Conservation (phyloP, 2,329 filamentous ascomycete species). For the Aspergillus ibericus region DNA sequence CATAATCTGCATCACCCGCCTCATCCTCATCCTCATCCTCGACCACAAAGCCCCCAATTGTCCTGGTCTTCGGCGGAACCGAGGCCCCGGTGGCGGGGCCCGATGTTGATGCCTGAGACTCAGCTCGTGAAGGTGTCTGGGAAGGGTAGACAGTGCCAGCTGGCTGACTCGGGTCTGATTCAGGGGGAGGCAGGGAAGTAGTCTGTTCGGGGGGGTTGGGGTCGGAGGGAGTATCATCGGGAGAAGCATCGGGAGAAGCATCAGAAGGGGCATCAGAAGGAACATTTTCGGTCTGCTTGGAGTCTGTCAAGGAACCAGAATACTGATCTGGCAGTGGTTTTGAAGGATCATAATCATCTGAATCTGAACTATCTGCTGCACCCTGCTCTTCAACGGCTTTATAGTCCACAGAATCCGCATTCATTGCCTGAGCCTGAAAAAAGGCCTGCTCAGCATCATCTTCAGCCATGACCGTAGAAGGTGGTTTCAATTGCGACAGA, state of each 20-base stretch:
- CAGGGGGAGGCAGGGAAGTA: conserved; percentile 21
- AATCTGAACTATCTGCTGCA: conserved; percentile 56
- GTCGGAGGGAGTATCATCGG: conserved; percentile 25
- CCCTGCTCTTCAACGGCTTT: conserved; percentile 54
- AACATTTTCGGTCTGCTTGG: conserved; percentile 32
- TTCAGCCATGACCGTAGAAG: conserved; percentile 47
- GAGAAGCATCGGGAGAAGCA: conserved; percentile 22
- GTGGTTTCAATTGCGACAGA: conserved; percentile 15
- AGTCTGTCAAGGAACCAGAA: conserved; percentile 32
- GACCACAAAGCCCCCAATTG: conserved; percentile 62
- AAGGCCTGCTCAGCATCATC: conserved; percentile 56
- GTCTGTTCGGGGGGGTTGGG: conserved; percentile 23
- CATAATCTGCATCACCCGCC: conserved; percentile 50
- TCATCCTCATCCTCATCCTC: conserved; percentile 63
- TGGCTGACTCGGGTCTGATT: conserved; percentile 30
- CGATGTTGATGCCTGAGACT: conserved; percentile 37
- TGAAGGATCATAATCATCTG: conserved; percentile 58
- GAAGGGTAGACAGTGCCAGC: conserved; percentile 30
- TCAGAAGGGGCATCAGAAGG: conserved; percentile 24
- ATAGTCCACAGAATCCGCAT: conserved; percentile 39
- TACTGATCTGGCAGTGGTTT: conserved; percentile 48
- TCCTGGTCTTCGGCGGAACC: conserved; percentile 49
- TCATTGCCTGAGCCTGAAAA: conserved; percentile 50
- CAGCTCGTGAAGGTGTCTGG: conserved; percentile 35
- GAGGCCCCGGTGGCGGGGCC: conserved; percentile 32